These are phyloP conservation scores for Penicillium sp. DNA, from an alignment of 2,329 filamentous ascomycete genomes.

Conservation along the genomic window DNA sequence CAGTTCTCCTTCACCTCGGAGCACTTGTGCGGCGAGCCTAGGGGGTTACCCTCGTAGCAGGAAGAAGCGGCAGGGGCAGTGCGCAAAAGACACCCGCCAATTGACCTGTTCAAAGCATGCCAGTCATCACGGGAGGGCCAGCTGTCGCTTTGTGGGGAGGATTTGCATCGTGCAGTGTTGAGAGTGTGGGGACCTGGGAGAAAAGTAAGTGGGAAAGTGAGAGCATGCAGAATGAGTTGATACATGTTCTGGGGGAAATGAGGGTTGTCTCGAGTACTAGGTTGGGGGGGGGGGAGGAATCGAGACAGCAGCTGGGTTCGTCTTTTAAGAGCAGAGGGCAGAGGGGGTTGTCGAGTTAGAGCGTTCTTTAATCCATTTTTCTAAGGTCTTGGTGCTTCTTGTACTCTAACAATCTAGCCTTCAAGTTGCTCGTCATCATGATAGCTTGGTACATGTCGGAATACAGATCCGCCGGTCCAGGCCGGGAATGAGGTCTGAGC, in stretches of 20 bases:
- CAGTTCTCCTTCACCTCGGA: neutral
- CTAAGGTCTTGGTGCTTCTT: too few species aligned
- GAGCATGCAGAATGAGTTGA: neutral
- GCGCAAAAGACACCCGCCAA: neutral
- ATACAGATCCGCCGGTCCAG: neutral
- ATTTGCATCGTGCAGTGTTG: neutral
- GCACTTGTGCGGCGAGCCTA: slow-evolving; percentile 10
- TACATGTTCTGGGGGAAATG: neutral
- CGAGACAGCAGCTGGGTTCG: too few species aligned
- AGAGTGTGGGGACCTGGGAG: neutral
- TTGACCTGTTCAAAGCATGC: neutral
- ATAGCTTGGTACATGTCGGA: neutral
- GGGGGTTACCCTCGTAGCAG: slow-evolving; percentile 13
- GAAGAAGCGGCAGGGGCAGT: neutral
- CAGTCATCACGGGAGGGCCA: neutral
- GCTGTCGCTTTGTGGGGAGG: neutral
- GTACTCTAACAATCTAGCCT: too few species aligned
- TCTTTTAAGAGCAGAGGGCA: too few species aligned
- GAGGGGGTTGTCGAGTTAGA: neutral
- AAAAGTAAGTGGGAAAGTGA: neutral
- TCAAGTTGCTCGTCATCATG: neutral
- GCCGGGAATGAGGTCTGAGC: too few species aligned
- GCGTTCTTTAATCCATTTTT: too few species aligned
- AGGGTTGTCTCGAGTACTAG: neutral
- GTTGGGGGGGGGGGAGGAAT: too few species aligned